phyloP scores from a whole-genome alignment of 257 asterid genomes.

The Nicotiana sylvestris region DNA sequence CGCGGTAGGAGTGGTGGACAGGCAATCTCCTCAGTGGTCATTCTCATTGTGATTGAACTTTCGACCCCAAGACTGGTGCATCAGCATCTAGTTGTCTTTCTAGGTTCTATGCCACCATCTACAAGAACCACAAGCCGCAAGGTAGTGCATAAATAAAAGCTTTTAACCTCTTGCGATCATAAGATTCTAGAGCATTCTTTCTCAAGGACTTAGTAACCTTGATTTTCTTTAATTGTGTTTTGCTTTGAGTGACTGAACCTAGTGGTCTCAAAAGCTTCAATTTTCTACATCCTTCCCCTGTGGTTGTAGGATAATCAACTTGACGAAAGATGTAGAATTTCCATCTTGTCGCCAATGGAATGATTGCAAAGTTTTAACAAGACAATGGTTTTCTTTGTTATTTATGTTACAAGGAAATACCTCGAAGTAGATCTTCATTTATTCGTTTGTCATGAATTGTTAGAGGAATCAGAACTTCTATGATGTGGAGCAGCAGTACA shows the following conservation, averaged over 20 bases:
- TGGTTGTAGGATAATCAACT: not conserved
- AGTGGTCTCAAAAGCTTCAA: not conserved
- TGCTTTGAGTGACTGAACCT: not conserved
- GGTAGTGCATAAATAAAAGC: not conserved
- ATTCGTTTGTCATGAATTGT: not conserved
- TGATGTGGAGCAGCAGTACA: not conserved
- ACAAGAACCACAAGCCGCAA: too few relatives aligned
- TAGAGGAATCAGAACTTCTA: not conserved
- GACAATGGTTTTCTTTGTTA: not conserved
- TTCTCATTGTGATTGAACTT: not conserved
- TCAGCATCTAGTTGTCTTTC: too few relatives aligned
- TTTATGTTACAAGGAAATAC: not conserved
- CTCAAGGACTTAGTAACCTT: not conserved
- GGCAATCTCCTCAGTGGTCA: constrained; percentile 31
- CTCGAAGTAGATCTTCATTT: not conserved
- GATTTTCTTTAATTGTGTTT: not conserved
- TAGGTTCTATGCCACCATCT: too few relatives aligned
- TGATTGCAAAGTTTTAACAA: not conserved
- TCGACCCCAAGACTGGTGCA: too few relatives aligned
- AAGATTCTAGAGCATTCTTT: not conserved
- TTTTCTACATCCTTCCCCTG: not conserved
- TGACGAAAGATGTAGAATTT: not conserved
- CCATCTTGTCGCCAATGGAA: not conserved
- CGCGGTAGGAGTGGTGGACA: constrained; percentile 95
- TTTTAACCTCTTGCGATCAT: not conserved